These are phyloP conservation scores for Psilocybe sp. DNA, from an alignment of 768 basidiomycete genomes.

Conservation along the genomic window DNA sequence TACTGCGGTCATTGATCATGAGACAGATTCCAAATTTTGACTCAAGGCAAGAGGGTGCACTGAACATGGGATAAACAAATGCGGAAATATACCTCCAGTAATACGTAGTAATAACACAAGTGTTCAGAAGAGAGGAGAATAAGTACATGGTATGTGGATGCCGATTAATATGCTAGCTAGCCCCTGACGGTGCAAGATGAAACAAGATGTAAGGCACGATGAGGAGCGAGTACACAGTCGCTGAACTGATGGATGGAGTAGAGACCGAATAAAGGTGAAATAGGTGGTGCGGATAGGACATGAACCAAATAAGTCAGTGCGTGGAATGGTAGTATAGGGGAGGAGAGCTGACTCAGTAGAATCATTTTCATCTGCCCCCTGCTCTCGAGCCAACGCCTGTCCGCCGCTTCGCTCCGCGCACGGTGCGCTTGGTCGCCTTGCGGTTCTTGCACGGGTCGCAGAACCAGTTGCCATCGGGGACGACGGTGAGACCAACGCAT, in stretches of 20 bases:
- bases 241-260: too few species aligned
- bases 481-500: conserved; percentile 65
- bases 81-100: background rate
- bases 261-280: too few species aligned
- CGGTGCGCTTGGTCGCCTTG: conserved; percentile 48
- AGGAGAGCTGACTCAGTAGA: background rate
- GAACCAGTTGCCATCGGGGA: conserved; percentile 74
- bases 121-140: background rate
- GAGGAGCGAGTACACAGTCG: too few species aligned
- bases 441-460: conserved; percentile 66
- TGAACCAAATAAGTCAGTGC: conserved; percentile 4
- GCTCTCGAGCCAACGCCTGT: conserved; percentile 26
- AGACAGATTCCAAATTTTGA: background rate
- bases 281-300: too few species aligned
- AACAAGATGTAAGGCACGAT: too few species aligned
- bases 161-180: background rate
- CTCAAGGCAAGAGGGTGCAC: too few species aligned
- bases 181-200: too few species aligned
- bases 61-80: conserved; percentile 1
- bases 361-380: conserved; percentile 11
- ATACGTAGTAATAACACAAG: background rate
- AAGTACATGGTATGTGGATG: background rate
- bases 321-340: background rate
- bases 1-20: background rate
- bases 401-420: conserved; percentile 52